phyloP scores from a whole-genome alignment of 164 flowering plant genomes.

The Liquidambar formosana region DNA sequence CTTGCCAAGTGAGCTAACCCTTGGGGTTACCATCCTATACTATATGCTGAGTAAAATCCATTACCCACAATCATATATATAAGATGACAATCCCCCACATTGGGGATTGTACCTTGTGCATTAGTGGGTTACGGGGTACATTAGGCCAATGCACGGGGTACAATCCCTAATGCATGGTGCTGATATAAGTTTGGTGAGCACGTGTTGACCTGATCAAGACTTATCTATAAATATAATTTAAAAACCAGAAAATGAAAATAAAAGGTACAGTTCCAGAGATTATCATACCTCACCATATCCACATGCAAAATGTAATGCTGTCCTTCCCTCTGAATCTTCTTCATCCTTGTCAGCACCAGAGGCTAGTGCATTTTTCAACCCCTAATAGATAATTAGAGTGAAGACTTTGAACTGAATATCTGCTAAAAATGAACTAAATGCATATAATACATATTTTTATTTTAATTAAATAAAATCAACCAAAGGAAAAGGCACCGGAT shows the following conservation, averaged over 20 bases:
- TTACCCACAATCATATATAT: not conserved
- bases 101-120: too few relatives aligned
- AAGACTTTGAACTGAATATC: not conserved
- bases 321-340: constrained; percentile 95
- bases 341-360: constrained; percentile 92
- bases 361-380: constrained; percentile 73
- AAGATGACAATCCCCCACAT: too few relatives aligned
- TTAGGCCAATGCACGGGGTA: too few relatives aligned
- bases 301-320: constrained; percentile 96
- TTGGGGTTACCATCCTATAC: too few relatives aligned
- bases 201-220: too few relatives aligned
- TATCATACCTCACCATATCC: constrained; percentile 96
- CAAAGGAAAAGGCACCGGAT: not conserved
- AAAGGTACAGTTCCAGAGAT: constrained; percentile 1
- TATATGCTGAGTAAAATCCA: constrained; percentile 2
- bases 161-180: too few relatives aligned
- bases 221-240: not conserved
- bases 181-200: too few relatives aligned
- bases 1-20: too few relatives aligned
- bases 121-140: too few relatives aligned
- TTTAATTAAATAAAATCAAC: not conserved
- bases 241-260: not conserved
- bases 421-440: not conserved
- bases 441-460: not conserved
- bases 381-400: constrained; percentile 39